Evolutionary conservation across 805 yeast species (phyloP), one percentile per base, ranked within the genome.

Genomic region (Lachancea dasiensis): DNA sequence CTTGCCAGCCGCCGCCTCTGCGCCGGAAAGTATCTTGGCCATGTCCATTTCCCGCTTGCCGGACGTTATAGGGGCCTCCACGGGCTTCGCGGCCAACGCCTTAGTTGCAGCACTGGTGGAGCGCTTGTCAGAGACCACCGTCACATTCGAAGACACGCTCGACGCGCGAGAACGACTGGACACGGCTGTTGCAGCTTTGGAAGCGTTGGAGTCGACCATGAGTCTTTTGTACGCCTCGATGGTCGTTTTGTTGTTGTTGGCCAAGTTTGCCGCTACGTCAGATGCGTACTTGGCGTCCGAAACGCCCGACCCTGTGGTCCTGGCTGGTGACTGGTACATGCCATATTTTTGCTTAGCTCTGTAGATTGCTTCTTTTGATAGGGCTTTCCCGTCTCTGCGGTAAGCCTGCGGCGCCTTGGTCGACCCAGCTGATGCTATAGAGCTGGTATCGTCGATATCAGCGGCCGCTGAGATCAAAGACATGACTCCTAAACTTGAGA

Each of bases 211-310:
- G 30, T 58, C 58, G 25, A 58, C 50, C 31, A 51, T 46, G 17
- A 56, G 36, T 43, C 89, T 65, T 57, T 76, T 79, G 57, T 81
- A 82, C 10, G 86, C 50, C 44, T 72, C 73, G 26, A 81, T 74
- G 2, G 77, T 69, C 31, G 79, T 67, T 56, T 78, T 83, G 2
- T 82, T 63, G 9, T 78, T 73, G 5, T 84, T 74, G 2, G 92
- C 94, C 44, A 81, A 65, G 38, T 81, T 64, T 1, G 92, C 92
- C 34, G 94, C 90, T 5, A 82, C 75, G 54, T 79, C 86, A 11
- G 85, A 73, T 20, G 87, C 85, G 16, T 44, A 40, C 7, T 56
- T 50, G 28, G 74, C 69, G 41, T 79, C 70, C 44, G 74, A 70
- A 21, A 81, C 82, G n/a, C 90, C 89, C 5, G 77, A 61, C 8